A percentile compares a stretch with the other conserved stretches of the same genome.
Conservation (phyloP, 805 yeast species). For the Candida mattraensis region DNA sequence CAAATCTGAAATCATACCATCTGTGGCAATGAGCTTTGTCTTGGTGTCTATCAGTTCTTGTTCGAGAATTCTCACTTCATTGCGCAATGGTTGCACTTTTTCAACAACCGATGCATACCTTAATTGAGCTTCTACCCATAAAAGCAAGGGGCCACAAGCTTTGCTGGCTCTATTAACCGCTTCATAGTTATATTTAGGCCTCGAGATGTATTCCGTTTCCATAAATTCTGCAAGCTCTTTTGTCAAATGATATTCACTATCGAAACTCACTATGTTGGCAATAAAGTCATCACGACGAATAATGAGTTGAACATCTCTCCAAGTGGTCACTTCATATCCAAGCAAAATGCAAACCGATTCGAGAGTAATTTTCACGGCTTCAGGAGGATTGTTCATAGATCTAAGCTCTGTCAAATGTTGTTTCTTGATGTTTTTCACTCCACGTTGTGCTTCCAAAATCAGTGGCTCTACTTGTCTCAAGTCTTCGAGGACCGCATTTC, state of each 20-base stretch:
- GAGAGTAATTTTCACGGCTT: constrained; percentile 76
- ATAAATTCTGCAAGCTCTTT: constrained; percentile 52
- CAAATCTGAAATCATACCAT: constrained; percentile 77
- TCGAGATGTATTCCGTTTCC: constrained; percentile 58
- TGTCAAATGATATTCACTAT: constrained; percentile 58
- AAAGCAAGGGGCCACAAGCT: constrained; percentile 89
- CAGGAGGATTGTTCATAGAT: constrained; percentile 90
- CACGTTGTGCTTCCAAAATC: constrained; percentile 76
- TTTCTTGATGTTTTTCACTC: constrained; percentile 91
- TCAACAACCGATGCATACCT: constrained; percentile 70
- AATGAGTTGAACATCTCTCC: constrained; percentile 84
- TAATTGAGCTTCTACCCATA: constrained; percentile 91
- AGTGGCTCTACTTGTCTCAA: constrained; percentile 83
- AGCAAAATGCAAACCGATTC: constrained; percentile 86
- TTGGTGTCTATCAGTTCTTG: constrained; percentile 57
- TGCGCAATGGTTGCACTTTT: constrained; percentile 68
- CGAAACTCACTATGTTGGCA: constrained; percentile 72
- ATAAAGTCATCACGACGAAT: constrained; percentile 87
- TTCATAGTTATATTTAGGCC: constrained; percentile 66
- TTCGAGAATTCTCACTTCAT: constrained; percentile 64
- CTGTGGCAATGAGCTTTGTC: constrained; percentile 71
- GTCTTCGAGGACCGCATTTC: constrained; percentile 55
- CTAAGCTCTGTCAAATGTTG: constrained; percentile 88
- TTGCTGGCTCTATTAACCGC: constrained; percentile 85
- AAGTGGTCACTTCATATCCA: constrained; percentile 62